Evolutionary conservation across 345 rosid species (phyloP).

Genomic region (Stellera chamaejasme): DNA sequence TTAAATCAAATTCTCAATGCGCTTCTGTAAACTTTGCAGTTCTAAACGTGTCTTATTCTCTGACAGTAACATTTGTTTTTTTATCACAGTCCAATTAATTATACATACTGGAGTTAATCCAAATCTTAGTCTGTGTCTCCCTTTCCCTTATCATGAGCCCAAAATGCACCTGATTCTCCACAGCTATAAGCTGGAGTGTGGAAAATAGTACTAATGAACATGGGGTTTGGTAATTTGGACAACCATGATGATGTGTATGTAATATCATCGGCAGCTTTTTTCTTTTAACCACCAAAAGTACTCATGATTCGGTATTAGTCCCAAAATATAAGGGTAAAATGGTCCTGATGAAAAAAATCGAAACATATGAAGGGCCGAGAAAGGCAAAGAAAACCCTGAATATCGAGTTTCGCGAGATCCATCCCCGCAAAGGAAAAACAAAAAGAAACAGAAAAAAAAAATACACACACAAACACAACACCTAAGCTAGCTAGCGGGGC

Average conservation of each 20-base stretch:
- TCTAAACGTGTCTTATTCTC: neutral
- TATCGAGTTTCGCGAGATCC: constrained; percentile 75
- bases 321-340: constrained; percentile 20
- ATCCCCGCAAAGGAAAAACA: constrained; percentile 19
- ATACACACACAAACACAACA: neutral
- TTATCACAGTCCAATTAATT: too few species aligned
- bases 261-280: constrained; percentile 39
- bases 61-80: neutral
- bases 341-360: constrained; percentile 30
- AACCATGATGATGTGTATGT: constrained; percentile 31
- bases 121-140: neutral
- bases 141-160: neutral
- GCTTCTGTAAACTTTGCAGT: neutral
- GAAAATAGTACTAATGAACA: neutral
- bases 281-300: constrained; percentile 7
- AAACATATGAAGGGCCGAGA: constrained; percentile 53
- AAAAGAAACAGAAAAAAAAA: neutral
- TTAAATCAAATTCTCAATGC: neutral
- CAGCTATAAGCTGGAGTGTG: neutral
- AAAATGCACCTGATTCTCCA: neutral
- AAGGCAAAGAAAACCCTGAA: constrained; percentile 38
- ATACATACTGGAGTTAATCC: too few species aligned
- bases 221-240: constrained; percentile 20
- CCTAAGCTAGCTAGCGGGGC: too few species aligned
- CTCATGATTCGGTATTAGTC: constrained; percentile 15